Evolutionary conservation across 768 basidiomycete species (phyloP), one percentile per base, ranked within the genome.

Genomic region (Suillus brevipes): DNA sequence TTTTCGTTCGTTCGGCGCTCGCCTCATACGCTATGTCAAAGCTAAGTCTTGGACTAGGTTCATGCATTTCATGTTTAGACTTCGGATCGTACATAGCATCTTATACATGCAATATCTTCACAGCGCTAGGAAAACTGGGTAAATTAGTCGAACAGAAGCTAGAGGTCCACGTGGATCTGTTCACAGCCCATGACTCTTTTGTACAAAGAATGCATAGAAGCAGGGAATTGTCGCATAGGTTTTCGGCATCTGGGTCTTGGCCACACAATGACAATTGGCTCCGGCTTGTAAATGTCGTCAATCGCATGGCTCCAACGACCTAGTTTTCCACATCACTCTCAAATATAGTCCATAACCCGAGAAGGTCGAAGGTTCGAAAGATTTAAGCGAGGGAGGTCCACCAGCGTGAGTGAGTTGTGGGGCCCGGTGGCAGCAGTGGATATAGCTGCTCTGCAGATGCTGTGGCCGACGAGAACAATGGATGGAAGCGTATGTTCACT

Each of bases 391-490:
- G 82, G 0, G 91, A 89, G 31, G 82, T 79, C 58, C 94, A 80
- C 91, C 92, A 95, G 60, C 85, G 84, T 38, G 82, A n/a, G n/a
- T 12, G 88, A 81, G 0, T 82, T 78, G 37, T 81, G 78, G 31
- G 25, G 2, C 37, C 55, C n/a, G 59, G 80, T 67, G 16, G 68
- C 61, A 10, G 77, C 71, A n/a, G 74, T 77, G 23, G n/a, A 47
- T 64, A 78, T 76, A 43, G 79, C 81, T 53, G 86, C 84, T 62
- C 92, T 93, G 74, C 94, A 97, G 63, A 86, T 80, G 12, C 89
- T 87, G 74, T 97, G 94, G 20, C 94, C 94, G 38, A 89, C 91
- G 70, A 95, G 79, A 66, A 93, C 80, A 65, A 95, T 92, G 93
- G 70, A 0, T 40, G 52, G 50, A 34, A 18, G 14, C 12, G 56